phyloP scores from a whole-genome alignment of 441 rosid genomes.

The Arabidopsis lyrata region DNA sequence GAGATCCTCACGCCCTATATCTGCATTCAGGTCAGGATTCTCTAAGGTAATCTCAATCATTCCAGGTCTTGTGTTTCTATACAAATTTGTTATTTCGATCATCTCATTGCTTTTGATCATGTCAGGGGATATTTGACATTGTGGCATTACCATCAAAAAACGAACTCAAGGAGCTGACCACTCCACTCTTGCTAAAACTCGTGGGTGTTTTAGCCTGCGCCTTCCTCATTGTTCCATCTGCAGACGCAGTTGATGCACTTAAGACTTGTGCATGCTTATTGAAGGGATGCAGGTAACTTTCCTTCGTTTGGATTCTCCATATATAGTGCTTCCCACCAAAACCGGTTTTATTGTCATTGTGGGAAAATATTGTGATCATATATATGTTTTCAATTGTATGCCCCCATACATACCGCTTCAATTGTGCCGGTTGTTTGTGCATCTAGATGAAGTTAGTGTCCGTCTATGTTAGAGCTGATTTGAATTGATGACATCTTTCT shows the following conservation, averaged over 20 bases:
- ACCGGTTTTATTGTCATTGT: neutral
- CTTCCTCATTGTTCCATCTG: conserved; percentile 81
- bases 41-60: conserved; percentile 56
- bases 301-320: conserved; percentile 14
- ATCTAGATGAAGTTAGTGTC: conserved; percentile 18
- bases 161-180: conserved; percentile 52
- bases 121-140: conserved; percentile 54
- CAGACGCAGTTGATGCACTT: conserved; percentile 91
- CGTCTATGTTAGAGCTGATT: neutral
- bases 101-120: conserved; percentile 14
- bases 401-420: conserved; percentile 8
- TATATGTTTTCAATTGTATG: neutral
- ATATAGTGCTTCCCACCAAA: neutral
- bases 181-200: conserved; percentile 52
- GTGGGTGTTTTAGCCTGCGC: conserved; percentile 65
- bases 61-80: conserved; percentile 10
- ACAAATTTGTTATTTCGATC: neutral
- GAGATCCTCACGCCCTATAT: conserved; percentile 50
- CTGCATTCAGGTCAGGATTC: conserved; percentile 44
- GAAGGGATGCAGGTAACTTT: conserved; percentile 85
- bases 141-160: conserved; percentile 46
- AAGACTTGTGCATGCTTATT: conserved; percentile 93
- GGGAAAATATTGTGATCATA: neutral
- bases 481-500: conserved; percentile 1
- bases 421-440: conserved; percentile 1